A percentile compares a stretch with the other conserved stretches of the same genome.
These are phyloP conservation scores for Melampsora occidentalis DNA, from an alignment of 1,284 basidiomycete species.

Conservation along the genomic window DNA sequence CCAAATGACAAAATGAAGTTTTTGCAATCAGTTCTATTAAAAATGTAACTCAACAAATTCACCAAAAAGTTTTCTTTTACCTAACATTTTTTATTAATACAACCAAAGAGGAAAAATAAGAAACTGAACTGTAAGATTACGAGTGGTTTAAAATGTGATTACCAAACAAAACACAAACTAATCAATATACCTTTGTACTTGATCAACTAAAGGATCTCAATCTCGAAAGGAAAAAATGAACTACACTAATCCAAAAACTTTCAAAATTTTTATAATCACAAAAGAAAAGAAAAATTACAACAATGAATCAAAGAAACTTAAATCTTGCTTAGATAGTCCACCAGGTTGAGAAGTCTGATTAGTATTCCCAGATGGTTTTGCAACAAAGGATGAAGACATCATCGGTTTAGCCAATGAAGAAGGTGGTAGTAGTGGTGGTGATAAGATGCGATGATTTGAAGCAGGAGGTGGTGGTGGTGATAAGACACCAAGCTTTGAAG, in stretches of 20 bases:
- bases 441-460: neutral
- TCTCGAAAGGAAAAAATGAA: too few species aligned
- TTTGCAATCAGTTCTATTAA: too few species aligned
- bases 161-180: too few species aligned
- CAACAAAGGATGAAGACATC: neutral
- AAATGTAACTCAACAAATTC: too few species aligned
- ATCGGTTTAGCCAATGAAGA: neutral
- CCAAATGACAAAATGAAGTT: too few species aligned
- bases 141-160: too few species aligned
- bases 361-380: neutral
- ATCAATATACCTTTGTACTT: too few species aligned
- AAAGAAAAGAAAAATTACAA: slow-evolving; percentile 15
- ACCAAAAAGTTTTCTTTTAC: too few species aligned
- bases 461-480: neutral
- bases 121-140: too few species aligned
- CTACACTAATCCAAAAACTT: neutral
- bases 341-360: neutral
- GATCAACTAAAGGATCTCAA: too few species aligned
- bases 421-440: neutral
- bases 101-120: too few species aligned
- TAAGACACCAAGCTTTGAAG: neutral
- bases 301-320: slow-evolving; percentile 42
- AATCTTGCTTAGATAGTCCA: slow-evolving; percentile 31
- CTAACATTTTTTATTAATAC: too few species aligned
- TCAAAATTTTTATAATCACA: neutral